Evolutionary conservation across 2,329 filamentous ascomycete genomes (phyloP).

Genomic region (Xylariomycetidae sp.): DNA sequence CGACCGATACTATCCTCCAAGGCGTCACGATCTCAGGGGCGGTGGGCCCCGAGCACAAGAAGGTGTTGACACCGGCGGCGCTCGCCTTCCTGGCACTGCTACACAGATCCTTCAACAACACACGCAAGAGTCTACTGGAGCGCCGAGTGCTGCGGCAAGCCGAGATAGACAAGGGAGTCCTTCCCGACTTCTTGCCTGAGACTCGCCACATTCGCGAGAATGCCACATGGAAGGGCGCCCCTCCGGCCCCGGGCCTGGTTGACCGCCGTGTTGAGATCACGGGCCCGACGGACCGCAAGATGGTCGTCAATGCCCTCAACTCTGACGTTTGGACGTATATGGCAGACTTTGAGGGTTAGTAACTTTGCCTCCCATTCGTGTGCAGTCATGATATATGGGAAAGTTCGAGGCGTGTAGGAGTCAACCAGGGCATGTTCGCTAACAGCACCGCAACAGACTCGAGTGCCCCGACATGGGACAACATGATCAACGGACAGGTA

Average conservation of each 20-base stretch:
- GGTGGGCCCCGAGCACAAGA: conserved; percentile 71
- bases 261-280: conserved; percentile 97
- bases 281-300: conserved; percentile 94
- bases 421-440: no score
- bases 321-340: conserved; percentile 98
- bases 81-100: conserved; percentile 89
- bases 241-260: conserved; percentile 84
- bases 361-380: no score
- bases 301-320: conserved; percentile 97
- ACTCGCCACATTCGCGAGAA: conserved; percentile 94
- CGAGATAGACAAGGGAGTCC: conserved; percentile 81
- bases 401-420: no score
- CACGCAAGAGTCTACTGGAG: conserved; percentile 82
- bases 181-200: conserved; percentile 93
- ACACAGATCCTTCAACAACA: conserved; percentile 88
- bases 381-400: no score
- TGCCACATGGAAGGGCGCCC: conserved; percentile 85
- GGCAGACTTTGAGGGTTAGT: conserved; percentile 93
- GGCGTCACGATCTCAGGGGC: conserved; percentile 81
- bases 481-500: conserved; percentile 97
- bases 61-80: conserved; percentile 88
- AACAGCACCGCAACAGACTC: no score
- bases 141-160: conserved; percentile 80
- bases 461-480: conserved; percentile 94
- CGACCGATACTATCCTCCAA: conserved; percentile 71